Conservation (phyloP, 352 stramenopile species). For the Phytophthora fragariaefolia region DNA sequence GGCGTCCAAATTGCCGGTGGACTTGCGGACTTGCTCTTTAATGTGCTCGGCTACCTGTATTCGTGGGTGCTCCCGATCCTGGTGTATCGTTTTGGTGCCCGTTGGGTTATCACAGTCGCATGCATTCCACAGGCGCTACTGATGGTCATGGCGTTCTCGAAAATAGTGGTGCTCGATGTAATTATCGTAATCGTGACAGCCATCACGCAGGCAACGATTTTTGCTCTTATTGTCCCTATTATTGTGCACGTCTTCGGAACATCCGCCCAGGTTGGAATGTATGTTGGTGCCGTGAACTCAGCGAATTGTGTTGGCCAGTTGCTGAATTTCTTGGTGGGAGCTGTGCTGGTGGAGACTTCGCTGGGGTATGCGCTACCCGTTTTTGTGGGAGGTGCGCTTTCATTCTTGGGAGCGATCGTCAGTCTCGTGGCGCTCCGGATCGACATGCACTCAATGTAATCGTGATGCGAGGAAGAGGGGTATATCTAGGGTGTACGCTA, state of each 20-base stretch:
- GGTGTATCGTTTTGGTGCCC: slow-evolving; percentile 47
- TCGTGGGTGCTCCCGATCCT: slow-evolving; percentile 59
- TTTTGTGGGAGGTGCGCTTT: slow-evolving; percentile 71
- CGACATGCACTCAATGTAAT: slow-evolving; percentile 82
- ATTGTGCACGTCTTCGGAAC: slow-evolving; percentile 72
- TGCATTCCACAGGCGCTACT: slow-evolving; percentile 58
- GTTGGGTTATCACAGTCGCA: slow-evolving; percentile 48
- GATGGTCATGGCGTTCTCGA: slow-evolving; percentile 61
- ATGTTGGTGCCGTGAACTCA: slow-evolving; percentile 77
- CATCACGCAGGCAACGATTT: slow-evolving; percentile 64
- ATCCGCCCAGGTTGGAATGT: slow-evolving; percentile 66
- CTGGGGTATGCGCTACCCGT: slow-evolving; percentile 70
- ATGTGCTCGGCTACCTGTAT: slow-evolving; percentile 56
- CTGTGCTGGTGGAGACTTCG: slow-evolving; percentile 65
- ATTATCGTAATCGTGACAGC: slow-evolving; percentile 53
- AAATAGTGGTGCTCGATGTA: slow-evolving; percentile 49
- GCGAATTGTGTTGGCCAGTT: slow-evolving; percentile 76
- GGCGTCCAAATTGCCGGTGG: slow-evolving; percentile 61
- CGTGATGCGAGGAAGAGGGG: neutral
- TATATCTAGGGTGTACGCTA: slow-evolving; percentile 2
- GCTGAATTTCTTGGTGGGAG: slow-evolving; percentile 71
- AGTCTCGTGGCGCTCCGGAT: slow-evolving; percentile 66
- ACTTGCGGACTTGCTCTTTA: slow-evolving; percentile 58
- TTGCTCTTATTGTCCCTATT: slow-evolving; percentile 74
- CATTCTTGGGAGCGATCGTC: slow-evolving; percentile 66